Conservation (phyloP, 2,329 filamentous ascomycete genomes). For the Orbilia oligospora region DNA sequence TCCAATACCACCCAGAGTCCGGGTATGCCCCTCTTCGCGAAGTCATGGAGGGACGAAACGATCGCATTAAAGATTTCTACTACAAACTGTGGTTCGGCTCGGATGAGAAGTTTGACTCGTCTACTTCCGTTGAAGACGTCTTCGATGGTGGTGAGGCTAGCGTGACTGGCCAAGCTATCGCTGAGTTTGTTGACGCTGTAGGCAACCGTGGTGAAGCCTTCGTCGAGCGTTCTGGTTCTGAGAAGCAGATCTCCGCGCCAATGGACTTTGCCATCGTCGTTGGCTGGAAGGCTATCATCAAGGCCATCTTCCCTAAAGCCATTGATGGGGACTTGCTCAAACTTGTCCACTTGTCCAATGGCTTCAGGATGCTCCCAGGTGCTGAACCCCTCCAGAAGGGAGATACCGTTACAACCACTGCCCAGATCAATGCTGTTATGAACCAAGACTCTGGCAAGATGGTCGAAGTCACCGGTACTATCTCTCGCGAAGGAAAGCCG, state of each 20-base stretch:
- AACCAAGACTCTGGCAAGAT: conserved; percentile 99
- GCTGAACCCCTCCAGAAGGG: conserved; percentile 96
- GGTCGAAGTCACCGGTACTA: conserved; percentile 99
- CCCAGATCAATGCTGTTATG: conserved; percentile 96
- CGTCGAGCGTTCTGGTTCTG: conserved; percentile 84
- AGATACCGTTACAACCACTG: conserved; percentile 90
- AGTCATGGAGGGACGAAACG: conserved; percentile 95
- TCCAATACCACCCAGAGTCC: conserved; percentile 93
- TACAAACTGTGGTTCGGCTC: conserved; percentile 95
- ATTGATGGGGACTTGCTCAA: conserved; percentile 97
- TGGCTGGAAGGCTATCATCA: conserved; percentile 98
- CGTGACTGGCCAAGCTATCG: conserved; percentile 92
- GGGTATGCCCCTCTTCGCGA: conserved; percentile 98
- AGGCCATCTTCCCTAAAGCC: conserved; percentile 96
- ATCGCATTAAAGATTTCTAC: conserved; percentile 99
- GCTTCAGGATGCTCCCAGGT: conserved; percentile 97
- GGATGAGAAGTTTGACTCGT: conserved; percentile 84
- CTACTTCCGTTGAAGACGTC: conserved; percentile 84
- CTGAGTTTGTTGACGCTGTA: conserved; percentile 98
- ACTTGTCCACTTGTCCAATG: conserved; percentile 95
- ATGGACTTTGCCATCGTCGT: conserved; percentile 99
- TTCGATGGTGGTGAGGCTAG: conserved; percentile 91
- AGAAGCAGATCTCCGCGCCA: conserved; percentile 89
- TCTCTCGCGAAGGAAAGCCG: conserved; percentile 82
- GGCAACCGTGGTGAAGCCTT: conserved; percentile 98